Conservation (phyloP, 169 alveolate genomes). For the Blepharisma undulans region DNA sequence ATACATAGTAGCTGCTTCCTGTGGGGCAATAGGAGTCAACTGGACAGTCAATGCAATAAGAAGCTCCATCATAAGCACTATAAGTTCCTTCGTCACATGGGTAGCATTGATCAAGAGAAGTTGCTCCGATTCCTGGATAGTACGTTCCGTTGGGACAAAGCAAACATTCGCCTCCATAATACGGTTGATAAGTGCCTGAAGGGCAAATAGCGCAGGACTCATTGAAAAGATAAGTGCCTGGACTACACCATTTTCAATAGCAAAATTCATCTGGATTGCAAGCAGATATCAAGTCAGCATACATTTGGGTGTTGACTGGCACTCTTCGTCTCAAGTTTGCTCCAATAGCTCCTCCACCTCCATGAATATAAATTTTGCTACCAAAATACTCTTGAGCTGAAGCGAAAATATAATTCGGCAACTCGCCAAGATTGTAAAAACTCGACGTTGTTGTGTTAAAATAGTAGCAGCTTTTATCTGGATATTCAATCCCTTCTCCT, state of each 20-base stretch:
- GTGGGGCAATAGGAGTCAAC: background rate
- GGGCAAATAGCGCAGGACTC: background rate
- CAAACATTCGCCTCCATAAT: background rate
- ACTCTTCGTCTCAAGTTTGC: background rate
- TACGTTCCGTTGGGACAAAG: background rate
- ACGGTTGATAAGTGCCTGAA: background rate
- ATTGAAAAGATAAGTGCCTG: background rate
- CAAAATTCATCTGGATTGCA: background rate
- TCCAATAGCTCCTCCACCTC: background rate
- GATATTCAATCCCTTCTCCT: too few species aligned
- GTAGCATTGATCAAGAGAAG: background rate
- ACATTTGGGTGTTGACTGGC: background rate
- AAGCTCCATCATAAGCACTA: background rate
- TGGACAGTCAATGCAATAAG: background rate
- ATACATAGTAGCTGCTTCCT: too few species aligned
- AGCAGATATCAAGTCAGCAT: background rate
- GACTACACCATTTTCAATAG: too few species aligned
- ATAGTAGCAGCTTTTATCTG: too few species aligned
- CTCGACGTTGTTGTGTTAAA: too few species aligned
- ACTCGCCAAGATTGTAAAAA: too few species aligned
- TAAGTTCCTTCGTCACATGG: background rate
- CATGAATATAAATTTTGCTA: background rate
- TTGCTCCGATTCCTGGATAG: background rate
- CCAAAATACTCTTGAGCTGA: too few species aligned
- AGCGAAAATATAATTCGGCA: too few species aligned